Base-by-base conservation (phyloP, 2,329 filamentous ascomycete species). In the Cyclaneusma minus region DNA sequence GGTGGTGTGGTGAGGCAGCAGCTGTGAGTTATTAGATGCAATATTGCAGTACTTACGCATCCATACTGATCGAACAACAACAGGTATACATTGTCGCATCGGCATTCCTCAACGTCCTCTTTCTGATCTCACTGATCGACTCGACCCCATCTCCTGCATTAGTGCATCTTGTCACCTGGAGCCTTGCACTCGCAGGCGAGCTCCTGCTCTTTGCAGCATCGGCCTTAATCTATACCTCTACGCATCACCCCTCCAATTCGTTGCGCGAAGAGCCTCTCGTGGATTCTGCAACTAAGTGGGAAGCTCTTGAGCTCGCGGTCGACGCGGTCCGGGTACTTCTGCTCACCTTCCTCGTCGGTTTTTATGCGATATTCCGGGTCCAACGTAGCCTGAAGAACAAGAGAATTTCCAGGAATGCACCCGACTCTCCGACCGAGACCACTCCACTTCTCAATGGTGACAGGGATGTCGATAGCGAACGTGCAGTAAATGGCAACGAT, bases 61-160 rank as follows among this genome's bases (percentile, higher is more conserved):
- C n/a, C n/a, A n/a, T 25, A 26, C 32, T 34, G 34, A 29, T 18
- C 22, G 22, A 8, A 17, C 9, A 26, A 17, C 24, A 26, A 30
- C 43, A 93, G 84, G 76, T 92, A 45, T 92, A 91, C 51, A 61
- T 91, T 35, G 68, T 82, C 30, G 82, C 77, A 29, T 77, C 81
- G 22, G 78, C 84, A 38, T 93, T 92, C 59, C 71, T 89, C 36
- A 89, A 91, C 56, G 65, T 80, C 25, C 74, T 93, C 39, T 67
- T 93, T 38, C 64, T 91, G 38, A 77, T 94, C 43, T 84, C 84
- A 16, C 66, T 95, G 30, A 63, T 92, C 42, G 85, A 94, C 50
- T 79, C 78, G 45, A 72, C 69, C 35, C 74, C 82, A 17, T 80
- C 80, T 8, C 89, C 89, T 1, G 85, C 76, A 25, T 58, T 73